Conservation (phyloP, 805 yeast genomes). For the Candida ficus region DNA sequence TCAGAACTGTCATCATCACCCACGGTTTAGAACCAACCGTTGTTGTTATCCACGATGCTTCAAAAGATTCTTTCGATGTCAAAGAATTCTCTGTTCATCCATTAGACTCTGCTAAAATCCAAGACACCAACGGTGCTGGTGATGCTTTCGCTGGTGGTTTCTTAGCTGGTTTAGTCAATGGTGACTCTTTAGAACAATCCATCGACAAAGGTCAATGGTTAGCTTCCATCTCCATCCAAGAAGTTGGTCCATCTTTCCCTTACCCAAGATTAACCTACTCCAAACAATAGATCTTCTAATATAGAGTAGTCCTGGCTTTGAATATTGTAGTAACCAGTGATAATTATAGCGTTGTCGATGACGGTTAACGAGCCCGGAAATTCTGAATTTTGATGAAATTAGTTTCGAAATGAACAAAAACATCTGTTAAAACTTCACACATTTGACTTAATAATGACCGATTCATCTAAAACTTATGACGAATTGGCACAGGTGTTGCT, state of each 20-base stretch:
- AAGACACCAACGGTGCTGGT: slow-evolving; percentile 98
- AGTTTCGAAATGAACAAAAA: no score
- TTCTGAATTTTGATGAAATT: no score
- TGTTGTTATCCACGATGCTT: slow-evolving; percentile 54
- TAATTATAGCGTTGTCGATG: neutral
- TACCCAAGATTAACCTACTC: slow-evolving; percentile 24
- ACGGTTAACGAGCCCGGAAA: neutral
- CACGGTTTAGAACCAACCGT: slow-evolving; percentile 93
- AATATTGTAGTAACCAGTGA: no score
- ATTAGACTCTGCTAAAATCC: slow-evolving; percentile 60
- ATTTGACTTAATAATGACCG: neutral
- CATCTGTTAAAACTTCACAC: no score
- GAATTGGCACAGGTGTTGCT: slow-evolving; percentile 14
- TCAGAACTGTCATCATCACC: slow-evolving; percentile 88
- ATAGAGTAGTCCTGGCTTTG: no score
- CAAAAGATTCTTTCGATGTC: slow-evolving; percentile 40
- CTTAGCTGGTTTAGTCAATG: slow-evolving; percentile 79
- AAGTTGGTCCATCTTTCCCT: slow-evolving; percentile 93
- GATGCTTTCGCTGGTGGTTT: slow-evolving; percentile 98
- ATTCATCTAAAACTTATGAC: slow-evolving; percentile 3
- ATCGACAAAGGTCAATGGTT: slow-evolving; percentile 95
- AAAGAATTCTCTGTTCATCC: slow-evolving; percentile 64
- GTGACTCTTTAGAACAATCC: slow-evolving; percentile 52
- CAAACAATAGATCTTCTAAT: no score
- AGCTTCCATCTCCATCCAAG: slow-evolving; percentile 87